Evolutionary conservation across 108 stramenopile species (phyloP).

Genomic region (Nitzschia sp.): DNA sequence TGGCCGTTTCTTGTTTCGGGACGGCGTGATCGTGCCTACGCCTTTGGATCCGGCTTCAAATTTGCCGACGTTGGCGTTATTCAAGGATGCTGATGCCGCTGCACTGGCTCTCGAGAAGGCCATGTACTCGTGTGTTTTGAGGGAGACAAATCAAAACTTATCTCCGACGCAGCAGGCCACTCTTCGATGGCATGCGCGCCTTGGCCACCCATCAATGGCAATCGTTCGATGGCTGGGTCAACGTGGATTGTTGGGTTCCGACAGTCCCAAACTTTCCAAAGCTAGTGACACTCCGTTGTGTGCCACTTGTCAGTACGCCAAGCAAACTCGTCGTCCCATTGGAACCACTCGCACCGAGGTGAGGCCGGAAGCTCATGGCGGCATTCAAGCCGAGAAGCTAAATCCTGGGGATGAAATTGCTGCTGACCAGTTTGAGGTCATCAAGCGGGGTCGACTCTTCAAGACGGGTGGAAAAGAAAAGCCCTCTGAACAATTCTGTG

Average conservation of each 20-base stretch:
- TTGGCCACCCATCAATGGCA: constrained; percentile 29
- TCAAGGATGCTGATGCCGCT: no score
- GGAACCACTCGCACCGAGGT: neutral
- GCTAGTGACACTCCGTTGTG: neutral
- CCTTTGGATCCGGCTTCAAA: no score
- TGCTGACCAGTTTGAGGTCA: constrained; percentile 39
- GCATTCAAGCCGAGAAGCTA: constrained; percentile 5
- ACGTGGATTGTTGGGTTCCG: neutral
- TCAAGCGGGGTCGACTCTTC: constrained; percentile 35
- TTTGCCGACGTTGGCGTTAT: no score
- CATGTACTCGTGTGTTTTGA: constrained; percentile 5
- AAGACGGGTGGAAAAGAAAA: constrained; percentile 40
- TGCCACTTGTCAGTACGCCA: constrained; percentile 35
- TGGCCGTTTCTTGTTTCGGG: no score
- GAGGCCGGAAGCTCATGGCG: constrained; percentile 14
- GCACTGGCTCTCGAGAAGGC: neutral
- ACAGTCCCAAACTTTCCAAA: neutral
- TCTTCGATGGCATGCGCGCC: constrained; percentile 31
- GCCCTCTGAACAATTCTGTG: constrained; percentile 12
- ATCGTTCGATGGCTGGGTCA: constrained; percentile 1
- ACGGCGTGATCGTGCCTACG: no score
- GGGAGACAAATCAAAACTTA: constrained; percentile 40
- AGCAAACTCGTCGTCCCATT: constrained; percentile 24
- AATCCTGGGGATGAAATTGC: constrained; percentile 43
- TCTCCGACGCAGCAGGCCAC: constrained; percentile 29